Evolutionary conservation across 768 basidiomycete species (phyloP), one percentile per base, ranked within the genome.

Genomic region (Amanita molliuscula): DNA sequence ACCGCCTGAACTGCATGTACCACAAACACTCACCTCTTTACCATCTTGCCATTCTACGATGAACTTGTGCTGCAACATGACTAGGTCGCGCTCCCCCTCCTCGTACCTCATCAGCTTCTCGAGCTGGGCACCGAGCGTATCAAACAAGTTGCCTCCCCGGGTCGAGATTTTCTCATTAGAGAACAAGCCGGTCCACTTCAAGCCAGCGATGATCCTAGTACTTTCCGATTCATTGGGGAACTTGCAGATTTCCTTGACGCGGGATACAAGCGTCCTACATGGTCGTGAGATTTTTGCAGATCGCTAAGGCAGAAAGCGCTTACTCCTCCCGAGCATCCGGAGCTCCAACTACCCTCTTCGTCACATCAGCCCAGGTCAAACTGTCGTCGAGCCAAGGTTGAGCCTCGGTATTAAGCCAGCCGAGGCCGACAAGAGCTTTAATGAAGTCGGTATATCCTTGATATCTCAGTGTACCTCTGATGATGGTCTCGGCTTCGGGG

Each of bases 61-160:
- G 63, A 99, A 98, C 73, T 94, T 95, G 78, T 99, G 95, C 69
- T 97, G 95, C 48, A 99, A 81, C 83, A 98, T 90, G 53, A 99
- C 89, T 53, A 98, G 79, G 66, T 99, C 95, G 9, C 90, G 84
- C 68, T 98, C 93, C 55, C 89, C 90, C 42, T 74, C 68, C 55
- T 83, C 87, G 68, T 95, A 97, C 66, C 82, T 78, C 89, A 97
- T 96, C 63, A 95, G 76, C 53, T 73, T 79, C 73, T 99, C 94
- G 44, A 99, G 78, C 18, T 76, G 82, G 2, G 79, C 88, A 63
- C 94, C 96, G 53, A 99, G 84, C 3, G 96, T 94, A 67, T 96
- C 92, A 55, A 99, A 80, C 56, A 95, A 75, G 68, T 88, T 93
- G 31, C 75, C 75, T 28, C 72, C 80, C 36, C 87, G 78, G 1